phyloP scores from a whole-genome alignment of 2,329 filamentous ascomycete species.

The Fusarium foetens region DNA sequence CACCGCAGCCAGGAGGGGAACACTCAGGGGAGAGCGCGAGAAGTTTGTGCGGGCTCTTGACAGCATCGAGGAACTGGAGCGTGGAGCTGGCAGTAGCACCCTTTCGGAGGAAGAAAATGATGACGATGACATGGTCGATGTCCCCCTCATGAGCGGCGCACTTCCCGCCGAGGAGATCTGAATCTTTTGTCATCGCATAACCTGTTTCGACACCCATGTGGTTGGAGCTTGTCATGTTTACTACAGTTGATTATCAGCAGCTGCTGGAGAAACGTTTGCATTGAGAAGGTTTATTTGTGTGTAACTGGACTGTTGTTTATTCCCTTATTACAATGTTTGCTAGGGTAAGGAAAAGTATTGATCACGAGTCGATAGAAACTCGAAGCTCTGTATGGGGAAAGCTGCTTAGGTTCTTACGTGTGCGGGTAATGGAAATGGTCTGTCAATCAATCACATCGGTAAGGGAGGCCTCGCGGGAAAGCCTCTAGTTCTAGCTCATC shows the following conservation, averaged over 20 bases:
- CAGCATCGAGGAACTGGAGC: conserved; percentile 58
- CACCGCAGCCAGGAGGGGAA: conserved; percentile 55
- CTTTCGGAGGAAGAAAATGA: conserved; percentile 32
- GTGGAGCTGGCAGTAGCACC: conserved; percentile 42
- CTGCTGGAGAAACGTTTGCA: neutral
- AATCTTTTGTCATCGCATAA: neutral
- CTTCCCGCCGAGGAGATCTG: conserved; percentile 38
- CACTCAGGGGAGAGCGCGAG: conserved; percentile 55
- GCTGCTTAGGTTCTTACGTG: neutral
- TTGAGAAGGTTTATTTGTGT: neutral
- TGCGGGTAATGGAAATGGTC: neutral
- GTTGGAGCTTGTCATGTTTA: neutral
- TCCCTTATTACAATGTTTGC: neutral
- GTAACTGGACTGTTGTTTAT: neutral
- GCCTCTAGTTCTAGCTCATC: neutral
- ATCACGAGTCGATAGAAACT: neutral
- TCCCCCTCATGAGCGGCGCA: conserved; percentile 38
- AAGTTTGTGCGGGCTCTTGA: conserved; percentile 59
- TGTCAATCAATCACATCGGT: neutral
- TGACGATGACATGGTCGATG: conserved; percentile 17
- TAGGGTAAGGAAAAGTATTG: conserved; percentile 16
- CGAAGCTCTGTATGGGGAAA: neutral
- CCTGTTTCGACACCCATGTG: neutral
- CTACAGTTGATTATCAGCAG: neutral
- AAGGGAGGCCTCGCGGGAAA: neutral